A percentile compares a stretch with the other conserved stretches of the same genome.
Conservation (phyloP, 306 rosid species). For the Malus orientalis region DNA sequence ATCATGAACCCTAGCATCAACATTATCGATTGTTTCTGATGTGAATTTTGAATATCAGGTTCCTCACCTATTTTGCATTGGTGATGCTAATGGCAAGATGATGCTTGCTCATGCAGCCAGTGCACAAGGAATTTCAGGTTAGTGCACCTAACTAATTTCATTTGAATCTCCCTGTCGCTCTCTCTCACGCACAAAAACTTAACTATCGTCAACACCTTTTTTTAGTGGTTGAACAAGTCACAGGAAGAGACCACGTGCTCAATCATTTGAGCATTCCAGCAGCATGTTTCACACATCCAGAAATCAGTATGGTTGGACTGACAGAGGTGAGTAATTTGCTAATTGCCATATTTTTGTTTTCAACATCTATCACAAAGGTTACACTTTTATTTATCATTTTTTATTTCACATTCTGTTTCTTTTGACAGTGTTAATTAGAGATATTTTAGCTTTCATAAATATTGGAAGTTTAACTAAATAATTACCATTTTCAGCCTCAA, state of each 20-base stretch:
- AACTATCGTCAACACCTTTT: background rate
- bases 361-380: background rate
- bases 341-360: background rate
- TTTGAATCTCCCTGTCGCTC: background rate
- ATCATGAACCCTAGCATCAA: background rate
- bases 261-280: slow-evolving; percentile 94
- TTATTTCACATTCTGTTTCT: too few relatives aligned
- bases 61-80: slow-evolving; percentile 83
- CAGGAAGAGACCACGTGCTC: slow-evolving; percentile 88
- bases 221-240: slow-evolving; percentile 92
- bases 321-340: slow-evolving; percentile 50
- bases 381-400: background rate
- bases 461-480: slow-evolving; percentile 5
- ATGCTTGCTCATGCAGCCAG: slow-evolving; percentile 99
- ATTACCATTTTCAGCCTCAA: slow-evolving; percentile 66
- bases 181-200: background rate
- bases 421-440: background rate
- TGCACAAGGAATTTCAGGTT: slow-evolving; percentile 95
- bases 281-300: slow-evolving; percentile 95
- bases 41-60: slow-evolving; percentile 47
- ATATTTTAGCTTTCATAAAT: background rate
- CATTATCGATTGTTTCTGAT: slow-evolving; percentile 17
- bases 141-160: slow-evolving; percentile 2
- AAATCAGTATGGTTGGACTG: slow-evolving; percentile 93
- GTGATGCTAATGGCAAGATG: slow-evolving; percentile 97